A percentile compares a stretch with the other conserved stretches of the same genome.
phyloP scores from a whole-genome alignment of 2,329 filamentous ascomycete species.

The Colletotrichum horii region DNA sequence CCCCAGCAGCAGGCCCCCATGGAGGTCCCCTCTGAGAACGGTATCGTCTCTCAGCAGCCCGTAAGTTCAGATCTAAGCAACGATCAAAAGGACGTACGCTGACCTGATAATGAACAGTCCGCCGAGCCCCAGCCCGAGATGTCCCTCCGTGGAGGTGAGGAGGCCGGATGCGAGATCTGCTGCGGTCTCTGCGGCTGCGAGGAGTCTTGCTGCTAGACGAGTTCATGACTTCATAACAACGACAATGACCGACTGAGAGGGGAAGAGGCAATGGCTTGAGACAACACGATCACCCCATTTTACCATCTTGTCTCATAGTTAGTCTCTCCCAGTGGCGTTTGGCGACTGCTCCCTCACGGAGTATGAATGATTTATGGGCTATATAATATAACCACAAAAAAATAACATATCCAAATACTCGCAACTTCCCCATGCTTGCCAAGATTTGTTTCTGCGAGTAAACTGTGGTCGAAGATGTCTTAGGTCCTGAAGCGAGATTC shows the following conservation, averaged over 20 bases:
- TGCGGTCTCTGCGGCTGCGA: constrained; percentile 51
- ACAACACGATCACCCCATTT: neutral
- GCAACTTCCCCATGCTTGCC: neutral
- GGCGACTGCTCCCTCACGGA: neutral
- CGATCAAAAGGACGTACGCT: neutral
- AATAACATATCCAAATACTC: neutral
- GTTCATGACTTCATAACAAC: neutral
- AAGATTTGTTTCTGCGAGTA: neutral
- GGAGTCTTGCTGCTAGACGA: constrained; percentile 45
- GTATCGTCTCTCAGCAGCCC: constrained; percentile 47
- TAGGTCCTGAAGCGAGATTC: neutral
- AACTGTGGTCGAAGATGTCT: neutral
- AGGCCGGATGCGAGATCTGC: constrained; percentile 51
- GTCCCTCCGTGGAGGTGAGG: constrained; percentile 48
- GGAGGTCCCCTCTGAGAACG: constrained; percentile 38
- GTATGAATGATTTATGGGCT: neutral
- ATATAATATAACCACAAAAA: neutral
- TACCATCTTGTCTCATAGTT: neutral
- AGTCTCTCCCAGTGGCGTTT: neutral
- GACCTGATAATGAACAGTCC: neutral
- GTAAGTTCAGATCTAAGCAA: constrained; percentile 29
- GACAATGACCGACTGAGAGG: neutral
- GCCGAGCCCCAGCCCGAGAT: constrained; percentile 42
- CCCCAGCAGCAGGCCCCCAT: constrained; percentile 50
- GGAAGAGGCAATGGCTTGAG: neutral